Conservation (phyloP, 352 stramenopile species). For the Albugo candida region DNA sequence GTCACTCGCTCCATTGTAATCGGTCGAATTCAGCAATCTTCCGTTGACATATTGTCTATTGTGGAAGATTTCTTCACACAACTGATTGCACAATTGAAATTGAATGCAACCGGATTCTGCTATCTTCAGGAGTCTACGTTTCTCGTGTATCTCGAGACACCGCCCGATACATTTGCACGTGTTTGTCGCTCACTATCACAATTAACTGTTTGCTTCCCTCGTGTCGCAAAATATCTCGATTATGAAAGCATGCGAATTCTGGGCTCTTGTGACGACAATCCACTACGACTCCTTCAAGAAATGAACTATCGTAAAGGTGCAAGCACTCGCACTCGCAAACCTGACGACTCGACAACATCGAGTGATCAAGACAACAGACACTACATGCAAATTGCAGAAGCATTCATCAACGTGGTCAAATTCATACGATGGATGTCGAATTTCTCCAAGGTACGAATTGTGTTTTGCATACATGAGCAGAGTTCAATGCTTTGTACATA, state of each 20-base stretch:
- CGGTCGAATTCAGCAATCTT: slow-evolving; percentile 16
- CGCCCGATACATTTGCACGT: slow-evolving; percentile 27
- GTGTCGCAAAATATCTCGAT: too few species aligned
- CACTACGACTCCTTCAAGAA: slow-evolving; percentile 24
- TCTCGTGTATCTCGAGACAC: slow-evolving; percentile 40
- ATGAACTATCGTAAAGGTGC: slow-evolving; percentile 47
- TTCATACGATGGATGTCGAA: slow-evolving; percentile 10
- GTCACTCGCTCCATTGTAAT: slow-evolving; percentile 27
- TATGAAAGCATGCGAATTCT: slow-evolving; percentile 23
- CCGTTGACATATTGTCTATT: slow-evolving; percentile 25
- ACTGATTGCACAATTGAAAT: slow-evolving; percentile 28
- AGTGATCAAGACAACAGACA: slow-evolving; percentile 28
- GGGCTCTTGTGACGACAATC: slow-evolving; percentile 37
- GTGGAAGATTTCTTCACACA: slow-evolving; percentile 47
- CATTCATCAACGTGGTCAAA: slow-evolving; percentile 39
- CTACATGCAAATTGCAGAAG: slow-evolving; percentile 31
- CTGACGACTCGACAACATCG: slow-evolving; percentile 17
- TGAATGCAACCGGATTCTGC: slow-evolving; percentile 32
- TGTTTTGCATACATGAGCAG: not conserved
- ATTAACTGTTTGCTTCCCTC: too few species aligned
- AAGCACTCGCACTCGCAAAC: slow-evolving; percentile 10
- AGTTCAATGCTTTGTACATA: not conserved
- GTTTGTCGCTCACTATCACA: slow-evolving; percentile 25
- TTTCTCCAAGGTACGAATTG: not conserved
- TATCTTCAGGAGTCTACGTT: slow-evolving; percentile 29